Base-by-base conservation (phyloP, 2,329 filamentous ascomycete genomes). In the Colletotrichum australisinense region DNA sequence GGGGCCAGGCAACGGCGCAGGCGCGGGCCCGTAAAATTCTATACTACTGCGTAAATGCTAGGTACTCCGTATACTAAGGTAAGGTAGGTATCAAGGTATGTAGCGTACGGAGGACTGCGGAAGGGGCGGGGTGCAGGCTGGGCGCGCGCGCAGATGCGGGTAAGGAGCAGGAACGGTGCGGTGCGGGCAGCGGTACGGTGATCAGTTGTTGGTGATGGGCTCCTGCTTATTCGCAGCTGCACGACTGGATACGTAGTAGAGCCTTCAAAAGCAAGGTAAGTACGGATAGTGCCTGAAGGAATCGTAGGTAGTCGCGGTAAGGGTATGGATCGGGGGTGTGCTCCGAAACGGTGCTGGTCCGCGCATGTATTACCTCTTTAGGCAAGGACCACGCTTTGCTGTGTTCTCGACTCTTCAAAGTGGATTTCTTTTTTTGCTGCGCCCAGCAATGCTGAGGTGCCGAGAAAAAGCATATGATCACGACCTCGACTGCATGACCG, bases 291-390 rank as follows among this genome's bases (percentile, higher is more conserved):
- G 32, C 32, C 32, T 35, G 32, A 42, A 42, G 38, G 16, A 42
- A 42, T 42, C 38, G 38, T 42, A 14, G 38, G 38, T 42, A 14
- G 38, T 42, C 35, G 60, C 28, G 22, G 19, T 58, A 28, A 35
- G 26, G 16, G 53, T 64, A 55, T 53, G 66, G 28, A 38, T 70
- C 59, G 59, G 66, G 59, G 46, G 59, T 59, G 12, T 58, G 52
- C 35, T 64, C 67, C 60, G 71, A 73, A 73, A 73, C 67, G 49
- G 67, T 49, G 30, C 60, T 67, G 62, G 67, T 42, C 56, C 62
- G 42, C 71, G 71, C 71, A 72, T 72, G 67, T 22, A 55, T 67
- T 73, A 56, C 71, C 67, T 59, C 26, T 72, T 64, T 35, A 35
- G 70, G 66, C 24, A 72, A 64, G 52, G 53, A 42, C n/a, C 5